A percentile compares a stretch with the other conserved stretches of the same genome.
Evolutionary conservation across 306 rosid genomes (phyloP).

Genomic region (Geum urbanum): DNA sequence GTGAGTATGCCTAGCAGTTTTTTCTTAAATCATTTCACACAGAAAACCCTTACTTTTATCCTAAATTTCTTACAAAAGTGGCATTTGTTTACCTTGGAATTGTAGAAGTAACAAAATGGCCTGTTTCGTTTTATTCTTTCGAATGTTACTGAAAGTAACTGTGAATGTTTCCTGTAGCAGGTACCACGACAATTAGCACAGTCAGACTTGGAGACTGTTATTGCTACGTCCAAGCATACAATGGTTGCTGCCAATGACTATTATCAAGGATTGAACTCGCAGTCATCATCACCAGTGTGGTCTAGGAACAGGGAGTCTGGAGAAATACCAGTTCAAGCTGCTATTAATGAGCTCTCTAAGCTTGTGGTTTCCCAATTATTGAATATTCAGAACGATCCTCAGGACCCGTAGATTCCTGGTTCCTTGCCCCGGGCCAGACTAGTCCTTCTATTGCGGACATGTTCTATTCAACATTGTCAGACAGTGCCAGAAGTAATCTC

Average conservation of each 20-base stretch:
- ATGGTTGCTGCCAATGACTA: slow-evolving; percentile 80
- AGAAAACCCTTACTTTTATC: too few relatives aligned
- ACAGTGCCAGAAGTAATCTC: slow-evolving; percentile 24
- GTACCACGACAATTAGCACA: slow-evolving; percentile 60
- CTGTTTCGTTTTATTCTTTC: neutral
- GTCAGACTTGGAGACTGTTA: slow-evolving; percentile 64
- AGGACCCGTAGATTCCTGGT: slow-evolving; percentile 41
- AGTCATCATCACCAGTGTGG: slow-evolving; percentile 48
- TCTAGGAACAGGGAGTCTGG: slow-evolving; percentile 47
- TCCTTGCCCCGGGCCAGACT: slow-evolving; percentile 7
- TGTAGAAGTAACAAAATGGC: neutral
- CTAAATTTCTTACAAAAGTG: slow-evolving; percentile 7
- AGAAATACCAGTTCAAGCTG: slow-evolving; percentile 66
- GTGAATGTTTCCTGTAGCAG: slow-evolving; percentile 36
- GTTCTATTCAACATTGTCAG: slow-evolving; percentile 23
- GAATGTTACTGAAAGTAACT: slow-evolving; percentile 19
- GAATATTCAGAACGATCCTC: slow-evolving; percentile 66
- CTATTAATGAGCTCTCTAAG: slow-evolving; percentile 70
- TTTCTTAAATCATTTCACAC: neutral
- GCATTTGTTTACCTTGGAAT: neutral
- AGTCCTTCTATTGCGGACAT: slow-evolving; percentile 5
- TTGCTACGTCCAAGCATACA: slow-evolving; percentile 67
- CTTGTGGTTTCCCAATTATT: slow-evolving; percentile 68
- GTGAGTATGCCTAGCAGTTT: slow-evolving; percentile 47
- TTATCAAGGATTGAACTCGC: slow-evolving; percentile 38